These are phyloP conservation scores for Kodamaea kaohsiungensis DNA, from an alignment of 805 yeast species.

Conservation along the genomic window DNA sequence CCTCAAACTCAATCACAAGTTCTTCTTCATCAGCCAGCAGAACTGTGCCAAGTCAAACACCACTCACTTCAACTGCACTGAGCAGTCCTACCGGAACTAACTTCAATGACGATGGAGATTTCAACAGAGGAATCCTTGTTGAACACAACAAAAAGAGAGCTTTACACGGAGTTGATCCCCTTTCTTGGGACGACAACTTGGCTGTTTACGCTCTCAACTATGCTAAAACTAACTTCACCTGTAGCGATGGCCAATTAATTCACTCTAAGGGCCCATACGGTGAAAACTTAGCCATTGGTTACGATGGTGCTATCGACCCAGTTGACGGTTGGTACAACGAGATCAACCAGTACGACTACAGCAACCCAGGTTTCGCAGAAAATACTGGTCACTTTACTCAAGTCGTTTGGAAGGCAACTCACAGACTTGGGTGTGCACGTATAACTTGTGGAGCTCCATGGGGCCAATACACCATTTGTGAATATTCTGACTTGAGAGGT, in stretches of 20 bases:
- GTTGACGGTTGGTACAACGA: slow-evolving; percentile 44
- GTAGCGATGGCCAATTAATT: slow-evolving; percentile 30
- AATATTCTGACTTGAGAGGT: slow-evolving; percentile 57
- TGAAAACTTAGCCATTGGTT: slow-evolving; percentile 44
- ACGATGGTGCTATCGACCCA: slow-evolving; percentile 30
- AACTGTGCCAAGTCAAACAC: slow-evolving; percentile 11
- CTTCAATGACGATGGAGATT: slow-evolving; percentile 19
- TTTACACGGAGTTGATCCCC: slow-evolving; percentile 28
- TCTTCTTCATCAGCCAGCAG: background rate
- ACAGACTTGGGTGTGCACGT: slow-evolving; percentile 35
- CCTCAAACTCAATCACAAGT: background rate
- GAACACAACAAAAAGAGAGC: slow-evolving; percentile 33
- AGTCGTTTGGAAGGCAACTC: slow-evolving; percentile 37
- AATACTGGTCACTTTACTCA: slow-evolving; percentile 39
- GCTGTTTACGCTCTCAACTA: slow-evolving; percentile 34
- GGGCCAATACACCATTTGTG: slow-evolving; percentile 70
- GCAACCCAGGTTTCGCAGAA: slow-evolving; percentile 16
- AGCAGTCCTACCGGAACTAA: slow-evolving; percentile 5
- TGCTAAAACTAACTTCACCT: slow-evolving; percentile 30
- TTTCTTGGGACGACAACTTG: slow-evolving; percentile 34
- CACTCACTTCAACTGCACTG: slow-evolving; percentile 12
- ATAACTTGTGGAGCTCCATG: slow-evolving; percentile 46
- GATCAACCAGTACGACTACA: slow-evolving; percentile 30
- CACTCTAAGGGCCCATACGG: slow-evolving; percentile 42
- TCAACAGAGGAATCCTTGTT: slow-evolving; percentile 32